Evolutionary conservation across 257 asterid species (phyloP).

Genomic region (Orobanche coerulescens): DNA sequence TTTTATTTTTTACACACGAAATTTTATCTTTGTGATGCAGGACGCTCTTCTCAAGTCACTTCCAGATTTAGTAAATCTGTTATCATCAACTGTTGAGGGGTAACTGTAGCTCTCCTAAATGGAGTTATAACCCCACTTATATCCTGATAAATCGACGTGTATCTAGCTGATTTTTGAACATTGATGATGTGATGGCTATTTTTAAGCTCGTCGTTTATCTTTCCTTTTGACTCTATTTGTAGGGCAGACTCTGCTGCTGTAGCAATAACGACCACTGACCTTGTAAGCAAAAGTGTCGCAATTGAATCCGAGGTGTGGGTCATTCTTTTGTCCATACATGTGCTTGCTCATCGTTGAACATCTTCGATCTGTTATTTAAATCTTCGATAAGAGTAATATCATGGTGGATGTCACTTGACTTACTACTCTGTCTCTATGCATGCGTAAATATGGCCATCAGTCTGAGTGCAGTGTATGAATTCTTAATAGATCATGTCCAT

Average conservation of each 20-base stretch:
- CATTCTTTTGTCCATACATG: conserved; percentile 10
- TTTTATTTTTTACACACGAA: not conserved
- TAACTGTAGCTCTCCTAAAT: conserved; percentile 28
- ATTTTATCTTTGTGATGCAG: conserved; percentile 38
- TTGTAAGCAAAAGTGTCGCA: conserved; percentile 92
- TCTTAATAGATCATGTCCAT: not conserved
- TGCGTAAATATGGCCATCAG: not conserved
- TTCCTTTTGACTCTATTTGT: conserved; percentile 15
- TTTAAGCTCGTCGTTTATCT: not conserved
- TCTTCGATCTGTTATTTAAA: not conserved
- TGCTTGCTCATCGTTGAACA: not conserved
- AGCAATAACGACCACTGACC: conserved; percentile 97
- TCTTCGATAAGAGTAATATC: not conserved
- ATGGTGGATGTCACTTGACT: conserved; percentile 8
- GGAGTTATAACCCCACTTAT: not conserved
- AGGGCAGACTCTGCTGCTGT: conserved; percentile 93
- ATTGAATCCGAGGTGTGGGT: conserved; percentile 61
- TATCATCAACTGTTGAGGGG: conserved; percentile 70
- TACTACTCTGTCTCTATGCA: not conserved
- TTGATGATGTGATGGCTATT: conserved; percentile 9
- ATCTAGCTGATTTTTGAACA: not conserved
- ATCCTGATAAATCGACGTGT: conserved; percentile 13
- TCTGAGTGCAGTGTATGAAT: not conserved
- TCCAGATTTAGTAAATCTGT: conserved; percentile 58
- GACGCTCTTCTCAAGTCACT: conserved; percentile 91